phyloP scores from a whole-genome alignment of 495 filamentous ascomycete species.

The Tuber indicum region DNA sequence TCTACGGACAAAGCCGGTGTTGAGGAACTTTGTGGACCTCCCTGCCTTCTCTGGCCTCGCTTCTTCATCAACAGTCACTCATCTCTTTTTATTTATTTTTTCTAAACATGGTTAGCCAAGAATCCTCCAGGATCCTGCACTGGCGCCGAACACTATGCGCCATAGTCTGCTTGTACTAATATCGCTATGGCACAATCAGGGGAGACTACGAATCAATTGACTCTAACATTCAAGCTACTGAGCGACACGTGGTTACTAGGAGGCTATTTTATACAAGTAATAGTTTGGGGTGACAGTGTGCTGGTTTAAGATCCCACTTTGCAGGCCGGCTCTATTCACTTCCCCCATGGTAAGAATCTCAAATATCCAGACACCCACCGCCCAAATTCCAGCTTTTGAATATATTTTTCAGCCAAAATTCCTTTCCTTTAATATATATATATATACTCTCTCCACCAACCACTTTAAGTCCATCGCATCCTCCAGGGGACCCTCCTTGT shows the following conservation, averaged over 20 bases:
- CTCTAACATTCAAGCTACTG: not conserved
- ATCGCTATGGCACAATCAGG: not conserved
- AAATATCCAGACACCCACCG: not conserved
- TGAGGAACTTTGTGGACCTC: too few relatives aligned
- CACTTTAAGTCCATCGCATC: too few relatives aligned
- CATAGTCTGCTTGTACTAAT: not conserved
- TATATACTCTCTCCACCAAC: too few relatives aligned
- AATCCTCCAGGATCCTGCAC: too few relatives aligned
- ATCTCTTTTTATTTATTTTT: too few relatives aligned
- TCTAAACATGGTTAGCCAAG: too few relatives aligned
- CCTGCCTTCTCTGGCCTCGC: too few relatives aligned
- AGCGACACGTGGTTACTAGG: not conserved
- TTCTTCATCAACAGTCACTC: too few relatives aligned
- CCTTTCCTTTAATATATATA: not conserved
- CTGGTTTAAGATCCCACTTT: not conserved
- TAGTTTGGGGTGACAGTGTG: not conserved
- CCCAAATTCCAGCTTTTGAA: not conserved
- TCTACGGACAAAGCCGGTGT: too few relatives aligned
- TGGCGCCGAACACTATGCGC: too few relatives aligned
- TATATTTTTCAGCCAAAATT: not conserved
- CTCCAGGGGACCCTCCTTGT: too few relatives aligned
- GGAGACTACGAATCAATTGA: not conserved
- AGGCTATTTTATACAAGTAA: not conserved
- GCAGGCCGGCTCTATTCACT: not conserved
- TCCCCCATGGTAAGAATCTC: not conserved